Conservation (phyloP, 345 rosid genomes). For the Cochlearia excelsa region DNA sequence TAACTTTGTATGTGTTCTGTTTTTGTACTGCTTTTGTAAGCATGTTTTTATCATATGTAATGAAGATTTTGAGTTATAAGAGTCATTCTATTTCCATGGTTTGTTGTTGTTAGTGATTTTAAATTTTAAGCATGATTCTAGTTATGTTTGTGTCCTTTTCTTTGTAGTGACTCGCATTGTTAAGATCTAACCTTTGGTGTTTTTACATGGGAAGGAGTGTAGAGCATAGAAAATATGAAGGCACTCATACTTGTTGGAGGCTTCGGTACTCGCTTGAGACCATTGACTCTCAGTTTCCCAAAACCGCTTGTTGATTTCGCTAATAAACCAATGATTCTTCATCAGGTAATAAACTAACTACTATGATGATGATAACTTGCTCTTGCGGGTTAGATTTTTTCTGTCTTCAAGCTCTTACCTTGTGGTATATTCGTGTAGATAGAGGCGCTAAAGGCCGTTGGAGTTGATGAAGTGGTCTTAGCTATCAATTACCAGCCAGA, state of each 20-base stretch:
- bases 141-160: background rate
- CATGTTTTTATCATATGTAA: no score
- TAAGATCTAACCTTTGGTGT: slow-evolving; percentile 18
- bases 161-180: background rate
- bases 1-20: no score
- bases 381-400: background rate
- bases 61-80: no score
- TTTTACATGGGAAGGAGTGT: slow-evolving; percentile 41
- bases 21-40: no score
- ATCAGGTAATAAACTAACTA: slow-evolving; percentile 57
- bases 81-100: no score
- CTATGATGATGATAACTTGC: background rate
- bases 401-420: background rate
- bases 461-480: slow-evolving; percentile 94
- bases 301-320: slow-evolving; percentile 98
- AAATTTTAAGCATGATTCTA: no score
- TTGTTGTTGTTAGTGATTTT: no score
- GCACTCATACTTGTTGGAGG: slow-evolving; percentile 99
- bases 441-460: slow-evolving; percentile 92
- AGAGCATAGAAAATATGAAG: slow-evolving; percentile 59
- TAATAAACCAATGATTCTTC: slow-evolving; percentile 98
- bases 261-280: slow-evolving; percentile 95
- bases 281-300: slow-evolving; percentile 93
- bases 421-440: slow-evolving; percentile 46
- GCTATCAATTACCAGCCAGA: slow-evolving; percentile 99